Conservation (phyloP, 805 yeast species). For the Martiniozyma abietophila region DNA sequence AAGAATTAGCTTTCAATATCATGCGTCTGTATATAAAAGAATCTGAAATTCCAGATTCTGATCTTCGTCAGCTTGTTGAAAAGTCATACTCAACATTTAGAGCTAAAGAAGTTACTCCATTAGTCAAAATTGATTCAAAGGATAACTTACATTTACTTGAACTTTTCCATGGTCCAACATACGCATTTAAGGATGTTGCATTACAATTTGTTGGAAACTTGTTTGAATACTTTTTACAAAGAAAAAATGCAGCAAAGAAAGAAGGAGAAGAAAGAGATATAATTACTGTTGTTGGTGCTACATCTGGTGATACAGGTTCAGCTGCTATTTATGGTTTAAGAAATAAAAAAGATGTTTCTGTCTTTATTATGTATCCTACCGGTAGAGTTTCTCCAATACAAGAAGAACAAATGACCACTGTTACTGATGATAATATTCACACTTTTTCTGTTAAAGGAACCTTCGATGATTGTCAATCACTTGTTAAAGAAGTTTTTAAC, state of each 20-base stretch:
- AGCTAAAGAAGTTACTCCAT: slow-evolving; percentile 80
- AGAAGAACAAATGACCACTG: slow-evolving; percentile 98
- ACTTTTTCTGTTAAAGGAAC: slow-evolving; percentile 93
- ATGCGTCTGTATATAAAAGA: slow-evolving; percentile 67
- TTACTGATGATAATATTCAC: slow-evolving; percentile 85
- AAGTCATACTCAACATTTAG: slow-evolving; percentile 89
- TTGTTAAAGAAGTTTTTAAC: slow-evolving; percentile 87
- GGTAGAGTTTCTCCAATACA: slow-evolving; percentile 97
- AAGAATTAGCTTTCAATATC: slow-evolving; percentile 80
- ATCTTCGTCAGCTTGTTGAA: slow-evolving; percentile 50
- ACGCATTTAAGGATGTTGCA: slow-evolving; percentile 98
- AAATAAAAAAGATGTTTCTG: slow-evolving; percentile 96
- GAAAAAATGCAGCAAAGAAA: slow-evolving; percentile 52
- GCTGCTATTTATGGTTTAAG: slow-evolving; percentile 98
- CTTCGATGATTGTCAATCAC: slow-evolving; percentile 96
- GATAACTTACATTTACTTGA: slow-evolving; percentile 67
- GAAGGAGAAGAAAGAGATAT: slow-evolving; percentile 53
- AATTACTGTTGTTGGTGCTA: slow-evolving; percentile 96
- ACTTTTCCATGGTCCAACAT: slow-evolving; percentile 97
- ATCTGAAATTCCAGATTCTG: slow-evolving; percentile 65
- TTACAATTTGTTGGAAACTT: slow-evolving; percentile 95
- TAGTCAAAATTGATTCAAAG: slow-evolving; percentile 41
- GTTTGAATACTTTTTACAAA: slow-evolving; percentile 81
- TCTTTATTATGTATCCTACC: slow-evolving; percentile 91
- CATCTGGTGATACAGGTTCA: slow-evolving; percentile 98